Base-by-base conservation (phyloP, 148 eudicot species). In the Rhododendron molle region DNA sequence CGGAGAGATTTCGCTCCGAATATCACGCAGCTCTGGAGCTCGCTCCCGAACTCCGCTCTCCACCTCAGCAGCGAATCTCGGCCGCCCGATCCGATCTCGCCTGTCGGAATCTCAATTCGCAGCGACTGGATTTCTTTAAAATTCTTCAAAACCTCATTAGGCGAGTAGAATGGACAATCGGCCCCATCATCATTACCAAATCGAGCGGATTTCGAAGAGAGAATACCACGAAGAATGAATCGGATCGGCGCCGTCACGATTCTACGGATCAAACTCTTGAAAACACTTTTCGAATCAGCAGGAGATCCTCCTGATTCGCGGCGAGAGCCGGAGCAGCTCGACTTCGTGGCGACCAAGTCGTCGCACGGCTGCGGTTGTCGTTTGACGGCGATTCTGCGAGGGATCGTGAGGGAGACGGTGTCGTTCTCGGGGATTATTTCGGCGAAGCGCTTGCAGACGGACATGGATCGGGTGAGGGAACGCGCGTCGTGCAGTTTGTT, bases 21-120 rank as follows among this genome's bases (percentile, higher is more conserved):
- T 3, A 94, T 87, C 5, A 91, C 91, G 79, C 97, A 94, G 47
- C 90, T 90, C 36, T 89, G 86, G 46, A 94, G 86, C 44, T 90
- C 93, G 32, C 90, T 90, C 60, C 98, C 98, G 47, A 93, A 94
- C 46, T 90, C 93, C 3, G 93, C 94, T 46, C 86, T 91, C 98
- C 98, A 94, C 34, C 87, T 89, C 81, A 94, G 85, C 49, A 92
- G 13, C 34, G 90, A 89, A 13, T 87, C 88, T 23, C 87, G 84
- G 46, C 43, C 49, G 50, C 77, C 73, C 13, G 78, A 49, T 82
- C 90, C 88, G 9, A 87, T 84, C 43, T 89, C 88, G 52, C 92
- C 65, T 32, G 91, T 88, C 2, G 98, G 94, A 16, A 93, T 89
- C 67, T 89, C 89, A 2, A 93, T 84, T 20, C 85, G 80, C 30